Conservation (phyloP, 495 filamentous ascomycete species). For the Penicillium coffeae region DNA sequence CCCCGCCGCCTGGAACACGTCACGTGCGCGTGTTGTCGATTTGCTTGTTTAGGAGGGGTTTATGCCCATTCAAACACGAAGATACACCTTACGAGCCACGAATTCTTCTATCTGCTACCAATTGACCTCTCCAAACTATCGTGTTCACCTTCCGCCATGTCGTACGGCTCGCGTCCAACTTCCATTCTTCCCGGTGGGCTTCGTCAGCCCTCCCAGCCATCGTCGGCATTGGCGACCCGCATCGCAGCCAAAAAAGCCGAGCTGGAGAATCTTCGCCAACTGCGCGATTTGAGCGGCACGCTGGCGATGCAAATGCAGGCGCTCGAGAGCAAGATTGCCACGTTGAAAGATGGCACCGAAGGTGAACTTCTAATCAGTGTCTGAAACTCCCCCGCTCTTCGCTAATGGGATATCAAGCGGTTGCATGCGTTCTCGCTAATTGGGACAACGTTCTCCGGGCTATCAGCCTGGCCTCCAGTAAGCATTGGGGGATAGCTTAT, state of each 20-base stretch:
- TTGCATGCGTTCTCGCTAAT: constrained; percentile 87
- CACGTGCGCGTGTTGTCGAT: neutral
- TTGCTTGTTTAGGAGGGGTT: constrained; percentile 1
- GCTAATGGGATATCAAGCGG: constrained; percentile 51
- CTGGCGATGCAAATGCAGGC: constrained; percentile 88
- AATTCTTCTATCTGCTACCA: constrained; percentile 1
- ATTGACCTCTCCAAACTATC: too few species aligned
- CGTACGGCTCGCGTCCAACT: constrained; percentile 52
- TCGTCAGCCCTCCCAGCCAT: constrained; percentile 59
- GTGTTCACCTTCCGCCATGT: too few species aligned
- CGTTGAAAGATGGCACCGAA: constrained; percentile 89
- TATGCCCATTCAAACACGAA: neutral
- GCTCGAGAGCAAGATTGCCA: constrained; percentile 81
- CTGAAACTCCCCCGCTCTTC: neutral
- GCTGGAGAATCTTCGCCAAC: constrained; percentile 79
- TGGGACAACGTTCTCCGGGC: constrained; percentile 94
- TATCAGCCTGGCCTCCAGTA: constrained; percentile 95
- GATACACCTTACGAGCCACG: neutral
- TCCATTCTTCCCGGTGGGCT: constrained; percentile 33
- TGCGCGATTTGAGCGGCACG: constrained; percentile 83
- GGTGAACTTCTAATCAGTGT: constrained; percentile 49
- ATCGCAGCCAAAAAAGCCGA: constrained; percentile 94
- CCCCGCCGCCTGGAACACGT: too few species aligned
- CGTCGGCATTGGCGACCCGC: constrained; percentile 75
- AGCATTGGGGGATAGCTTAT: constrained; percentile 29